phyloP scores from a whole-genome alignment of 2,329 filamentous ascomycete genomes.

The Talaromyces rugulosus region DNA sequence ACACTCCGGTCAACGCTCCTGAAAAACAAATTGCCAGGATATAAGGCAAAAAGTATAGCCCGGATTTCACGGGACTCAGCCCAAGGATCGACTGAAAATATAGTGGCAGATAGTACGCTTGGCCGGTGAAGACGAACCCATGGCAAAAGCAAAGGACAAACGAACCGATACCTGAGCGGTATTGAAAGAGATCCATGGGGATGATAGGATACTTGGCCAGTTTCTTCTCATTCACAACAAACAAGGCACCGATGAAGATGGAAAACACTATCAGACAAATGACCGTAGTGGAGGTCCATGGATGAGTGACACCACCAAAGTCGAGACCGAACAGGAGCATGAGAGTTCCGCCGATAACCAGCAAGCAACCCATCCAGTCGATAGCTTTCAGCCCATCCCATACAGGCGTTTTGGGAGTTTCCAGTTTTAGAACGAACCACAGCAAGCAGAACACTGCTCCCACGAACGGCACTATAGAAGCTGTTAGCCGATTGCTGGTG shows the following conservation, averaged over 20 bases:
- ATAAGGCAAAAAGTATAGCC: conserved; percentile 63
- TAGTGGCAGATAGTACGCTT: conserved; percentile 68
- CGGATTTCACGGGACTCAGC: conserved; percentile 59
- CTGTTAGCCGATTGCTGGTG: not conserved
- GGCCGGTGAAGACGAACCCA: conserved; percentile 65
- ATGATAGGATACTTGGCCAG: conserved; percentile 68
- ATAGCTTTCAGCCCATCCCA: conserved; percentile 52
- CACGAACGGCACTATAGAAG: conserved; percentile 45
- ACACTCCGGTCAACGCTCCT: conserved; percentile 57
- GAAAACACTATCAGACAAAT: conserved; percentile 71
- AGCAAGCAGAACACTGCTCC: conserved; percentile 52
- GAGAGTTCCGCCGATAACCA: conserved; percentile 68
- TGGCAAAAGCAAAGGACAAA: conserved; percentile 63
- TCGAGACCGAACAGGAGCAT: conserved; percentile 79
- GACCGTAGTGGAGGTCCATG: conserved; percentile 67
- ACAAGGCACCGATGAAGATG: conserved; percentile 54
- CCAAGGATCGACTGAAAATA: conserved; percentile 69
- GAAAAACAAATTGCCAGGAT: conserved; percentile 58
- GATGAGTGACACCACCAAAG: conserved; percentile 66
- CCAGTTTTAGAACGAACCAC: conserved; percentile 52
- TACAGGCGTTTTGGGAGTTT: conserved; percentile 53
- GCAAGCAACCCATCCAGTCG: conserved; percentile 54
- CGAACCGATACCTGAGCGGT: conserved; percentile 56
- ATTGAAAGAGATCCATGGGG: conserved; percentile 61
- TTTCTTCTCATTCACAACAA: conserved; percentile 65